Percentiles rank a stretch among this genome's conserved stretches.
Evolutionary conservation across 1,284 basidiomycete genomes (phyloP).

Genomic region (Fomitopsis schrenkii): DNA sequence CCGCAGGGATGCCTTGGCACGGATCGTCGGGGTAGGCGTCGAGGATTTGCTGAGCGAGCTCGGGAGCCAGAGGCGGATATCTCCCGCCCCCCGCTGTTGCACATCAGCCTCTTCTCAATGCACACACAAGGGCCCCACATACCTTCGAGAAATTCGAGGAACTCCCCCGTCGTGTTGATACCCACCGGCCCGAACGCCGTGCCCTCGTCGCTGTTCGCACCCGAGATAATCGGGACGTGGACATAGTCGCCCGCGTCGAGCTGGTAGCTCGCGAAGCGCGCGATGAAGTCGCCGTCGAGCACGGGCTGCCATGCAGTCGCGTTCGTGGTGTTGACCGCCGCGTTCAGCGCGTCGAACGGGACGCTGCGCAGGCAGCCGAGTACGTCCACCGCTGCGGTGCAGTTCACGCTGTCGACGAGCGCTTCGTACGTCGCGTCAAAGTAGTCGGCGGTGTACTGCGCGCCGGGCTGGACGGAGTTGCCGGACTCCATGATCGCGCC

Average conservation of each 20-base stretch:
- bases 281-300: neutral
- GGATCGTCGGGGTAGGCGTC: neutral
- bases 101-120: neutral
- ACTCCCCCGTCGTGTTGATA: neutral
- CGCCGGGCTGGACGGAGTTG: neutral
- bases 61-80: neutral
- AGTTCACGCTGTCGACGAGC: neutral
- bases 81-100: neutral
- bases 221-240: neutral
- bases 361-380: neutral
- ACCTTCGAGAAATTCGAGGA: neutral
- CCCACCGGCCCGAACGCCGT: neutral
- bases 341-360: neutral
- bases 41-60: neutral
- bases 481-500: slow-evolving; percentile 1
- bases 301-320: neutral
- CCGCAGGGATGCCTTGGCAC: neutral
- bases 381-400: neutral
- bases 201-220: neutral
- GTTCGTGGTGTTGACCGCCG: neutral
- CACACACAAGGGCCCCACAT: neutral
- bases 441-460: neutral
- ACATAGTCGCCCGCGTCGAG: neutral
- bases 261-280: neutral
- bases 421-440: neutral